These are phyloP conservation scores for Cladobotryum mycophilum DNA, from an alignment of 2,329 filamentous ascomycete genomes.

Conservation along the genomic window DNA sequence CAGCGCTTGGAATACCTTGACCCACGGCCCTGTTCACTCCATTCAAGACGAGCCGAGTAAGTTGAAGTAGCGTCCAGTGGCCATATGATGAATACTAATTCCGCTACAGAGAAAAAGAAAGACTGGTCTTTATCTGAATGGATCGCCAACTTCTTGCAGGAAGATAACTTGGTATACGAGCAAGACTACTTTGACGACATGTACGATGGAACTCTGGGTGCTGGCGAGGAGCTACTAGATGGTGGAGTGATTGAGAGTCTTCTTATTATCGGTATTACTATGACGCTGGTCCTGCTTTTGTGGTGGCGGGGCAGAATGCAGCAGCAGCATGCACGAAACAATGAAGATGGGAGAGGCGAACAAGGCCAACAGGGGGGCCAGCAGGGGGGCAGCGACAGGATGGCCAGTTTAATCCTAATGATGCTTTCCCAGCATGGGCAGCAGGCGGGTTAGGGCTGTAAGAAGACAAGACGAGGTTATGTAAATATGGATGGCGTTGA, in stretches of 20 bases:
- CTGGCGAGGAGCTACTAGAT: constrained; percentile 60
- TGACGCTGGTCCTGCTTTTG: constrained; percentile 67
- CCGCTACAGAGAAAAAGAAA: constrained; percentile 54
- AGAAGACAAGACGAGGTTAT: constrained; percentile 7
- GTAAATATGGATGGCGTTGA: constrained; percentile 17
- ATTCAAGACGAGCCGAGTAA: constrained; percentile 84
- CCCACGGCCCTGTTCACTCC: constrained; percentile 82
- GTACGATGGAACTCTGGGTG: constrained; percentile 51
- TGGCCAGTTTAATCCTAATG: constrained; percentile 17
- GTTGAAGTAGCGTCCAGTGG: constrained; percentile 20
- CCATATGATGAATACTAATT: neutral
- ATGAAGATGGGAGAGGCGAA: constrained; percentile 27
- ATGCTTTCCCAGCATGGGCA: constrained; percentile 30
- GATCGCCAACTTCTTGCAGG: constrained; percentile 76
- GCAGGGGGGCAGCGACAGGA: constrained; percentile 20
- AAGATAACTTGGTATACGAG: constrained; percentile 61
- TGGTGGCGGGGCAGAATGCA: constrained; percentile 74
- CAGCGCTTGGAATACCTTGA: constrained; percentile 92
- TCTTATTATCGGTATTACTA: constrained; percentile 72
- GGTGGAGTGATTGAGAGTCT: constrained; percentile 79
- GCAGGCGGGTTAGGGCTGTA: constrained; percentile 31
- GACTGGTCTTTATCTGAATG: constrained; percentile 78
- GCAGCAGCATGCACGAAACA: constrained; percentile 31
- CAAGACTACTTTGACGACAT: constrained; percentile 48
- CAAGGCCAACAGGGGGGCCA: constrained; percentile 27